Base-by-base conservation (phyloP, 176 grass and related monocot species). In the Guadua angustifolia region DNA sequence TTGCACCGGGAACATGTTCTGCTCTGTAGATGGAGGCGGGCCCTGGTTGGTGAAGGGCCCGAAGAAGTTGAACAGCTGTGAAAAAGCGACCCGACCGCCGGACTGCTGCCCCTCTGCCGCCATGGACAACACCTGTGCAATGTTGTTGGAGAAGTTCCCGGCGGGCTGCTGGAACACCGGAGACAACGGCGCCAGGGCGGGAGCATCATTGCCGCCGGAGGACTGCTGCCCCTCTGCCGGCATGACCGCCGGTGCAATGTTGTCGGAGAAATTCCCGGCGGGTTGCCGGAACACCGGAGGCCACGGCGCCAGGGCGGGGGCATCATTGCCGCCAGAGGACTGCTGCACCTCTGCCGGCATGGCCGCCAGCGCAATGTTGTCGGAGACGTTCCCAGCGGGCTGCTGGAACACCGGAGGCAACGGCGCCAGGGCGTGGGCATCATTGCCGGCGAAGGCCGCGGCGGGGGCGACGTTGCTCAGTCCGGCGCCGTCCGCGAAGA, bases 1-100 rank as follows among this genome's bases (percentile, higher is more conserved):
- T 8, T 7, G 43, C 5, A 18, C 21, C 15, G 22, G 1, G n/a
- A 14, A 56, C 36, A 67, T 22, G 83, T 15, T 40, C 17, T 11
- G 64, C 40, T 33, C 0, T 13, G 19, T 4, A 0, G 25, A 39
- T 32, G 51, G 74, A 9, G 1, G 17, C 51, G 9, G 81, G 1
- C 83, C 39, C 29, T 85, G 65, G 52, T 78, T 47, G 1, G 12
- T 35, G 42, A 78, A 85, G 12, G 83, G 74, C 12, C 74, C 74
- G 19, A 78, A 19, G 26, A 39, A 59, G 9, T 17, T 24, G 11
- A 13, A 62, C 59, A 18, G 50, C 16, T 52, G 15, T 52, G 39
- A 5, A 15, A 13, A 21, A 36, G 10, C 44, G 10, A n/a, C 44
- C 46, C 25, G 47, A 6, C 19, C 52, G 11, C 18, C 19, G 7